A percentile compares a stretch with the other conserved stretches of the same genome.
phyloP scores from a whole-genome alignment of 768 basidiomycete genomes.

The Termitomyces sp. region DNA sequence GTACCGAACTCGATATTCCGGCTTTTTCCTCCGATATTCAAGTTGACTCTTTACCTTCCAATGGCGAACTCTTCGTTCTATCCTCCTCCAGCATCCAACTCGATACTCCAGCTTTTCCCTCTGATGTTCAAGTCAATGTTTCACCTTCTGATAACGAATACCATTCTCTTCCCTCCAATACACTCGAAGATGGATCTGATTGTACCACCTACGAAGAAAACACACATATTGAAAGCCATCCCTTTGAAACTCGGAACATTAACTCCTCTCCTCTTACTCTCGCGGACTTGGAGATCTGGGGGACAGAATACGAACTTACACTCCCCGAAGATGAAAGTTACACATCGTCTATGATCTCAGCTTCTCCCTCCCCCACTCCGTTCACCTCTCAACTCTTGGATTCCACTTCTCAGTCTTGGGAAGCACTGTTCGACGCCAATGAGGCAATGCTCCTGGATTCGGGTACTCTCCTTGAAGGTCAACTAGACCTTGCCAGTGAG shows the following conservation, averaged over 20 bases:
- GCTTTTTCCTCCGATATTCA: no score
- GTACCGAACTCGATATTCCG: no score
- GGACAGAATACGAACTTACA: no score
- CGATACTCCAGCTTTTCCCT: no score
- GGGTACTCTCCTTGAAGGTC: not conserved
- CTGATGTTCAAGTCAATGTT: no score
- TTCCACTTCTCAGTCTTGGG: not conserved
- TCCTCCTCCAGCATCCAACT: no score
- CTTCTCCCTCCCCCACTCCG: not conserved
- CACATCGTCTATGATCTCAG: not conserved
- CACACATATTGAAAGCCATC: not conserved
- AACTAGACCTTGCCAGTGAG: not conserved
- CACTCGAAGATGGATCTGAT: not conserved
- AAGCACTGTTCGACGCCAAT: not conserved
- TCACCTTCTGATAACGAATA: no score
- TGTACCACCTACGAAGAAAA: no score
- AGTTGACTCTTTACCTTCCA: no score
- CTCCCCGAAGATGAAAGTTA: not conserved
- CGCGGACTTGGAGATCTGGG: not conserved
- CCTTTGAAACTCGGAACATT: not conserved
- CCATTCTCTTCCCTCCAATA: not conserved
- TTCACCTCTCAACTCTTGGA: not conserved
- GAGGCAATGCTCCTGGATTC: not conserved
- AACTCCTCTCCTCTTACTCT: not conserved
- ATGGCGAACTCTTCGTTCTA: no score